Base-by-base conservation (phyloP, 139 green algal genomes). In the Micromonas pusilla region DNA sequence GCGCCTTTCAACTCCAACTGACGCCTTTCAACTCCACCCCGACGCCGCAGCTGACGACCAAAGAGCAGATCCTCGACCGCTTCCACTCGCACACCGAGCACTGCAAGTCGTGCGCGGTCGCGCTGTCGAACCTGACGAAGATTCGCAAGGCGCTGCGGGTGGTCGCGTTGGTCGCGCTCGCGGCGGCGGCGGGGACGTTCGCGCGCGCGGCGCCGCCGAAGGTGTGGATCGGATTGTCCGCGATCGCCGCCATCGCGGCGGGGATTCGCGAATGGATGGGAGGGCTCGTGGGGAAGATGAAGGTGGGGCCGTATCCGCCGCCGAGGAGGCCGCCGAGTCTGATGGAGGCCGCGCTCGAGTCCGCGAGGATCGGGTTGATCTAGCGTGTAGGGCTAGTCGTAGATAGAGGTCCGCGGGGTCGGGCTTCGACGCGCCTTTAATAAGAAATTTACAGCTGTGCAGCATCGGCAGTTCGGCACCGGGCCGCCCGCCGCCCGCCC, bases 31-130 rank as follows among this genome's bases (percentile, higher is more conserved):
- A n/a, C n/a, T n/a, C n/a, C n/a, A n/a, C n/a, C n/a, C n/a, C n/a
- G n/a, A n/a, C n/a, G n/a, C n/a, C n/a, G n/a, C n/a, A n/a, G n/a
- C n/a, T n/a, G n/a, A n/a, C n/a, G n/a, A n/a, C n/a, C n/a, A n/a
- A 60, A 39, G 2, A 66, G 66, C 37, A 30, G 52, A 23, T 82
- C 6, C 67, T 79, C 33, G 70, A 82, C 63, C 16, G 37, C 6
- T 79, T 37, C 23, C 25, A 78, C 70, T 30, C 70, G 32, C 78
- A 82, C 57, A 74, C 63, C 4, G 52, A 67, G 57, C 33, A 79
- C n/a, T 82, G 78, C 70, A 74, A 65, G 20, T 66, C 34, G 36
- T 82, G 78, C 60, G n/a, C 76, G 54, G 34, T 21, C 23, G 78
- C 78, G 32, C 38, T 79, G 62, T 16, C 23, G 25, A 77, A 77